Conservation (phyloP, 257 asterid genomes). For the Solanum pimpinellifolium region DNA sequence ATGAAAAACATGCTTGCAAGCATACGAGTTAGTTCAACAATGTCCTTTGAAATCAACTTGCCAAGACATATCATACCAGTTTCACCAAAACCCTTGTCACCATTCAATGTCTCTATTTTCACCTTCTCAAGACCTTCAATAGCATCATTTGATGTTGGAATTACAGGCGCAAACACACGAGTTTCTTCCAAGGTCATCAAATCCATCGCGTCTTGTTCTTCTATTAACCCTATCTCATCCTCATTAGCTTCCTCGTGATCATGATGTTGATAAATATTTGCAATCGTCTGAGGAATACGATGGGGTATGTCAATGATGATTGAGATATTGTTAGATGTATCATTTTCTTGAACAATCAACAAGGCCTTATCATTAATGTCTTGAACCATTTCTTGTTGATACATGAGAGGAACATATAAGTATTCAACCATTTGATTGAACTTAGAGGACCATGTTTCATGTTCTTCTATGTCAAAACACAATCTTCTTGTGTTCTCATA, state of each 20-base stretch:
- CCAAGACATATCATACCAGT: neutral
- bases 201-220: neutral
- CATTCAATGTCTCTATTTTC: neutral
- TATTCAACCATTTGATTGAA: neutral
- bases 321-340: neutral
- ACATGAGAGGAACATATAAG: neutral
- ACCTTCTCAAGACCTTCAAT: neutral
- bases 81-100: neutral
- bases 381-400: neutral
- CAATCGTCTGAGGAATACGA: neutral
- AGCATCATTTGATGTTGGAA: neutral
- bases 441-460: neutral
- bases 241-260: neutral
- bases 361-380: neutral
- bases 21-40: neutral
- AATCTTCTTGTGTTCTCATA: neutral
- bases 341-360: neutral
- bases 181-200: neutral
- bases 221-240: neutral
- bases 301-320: neutral
- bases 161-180: neutral
- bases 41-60: neutral
- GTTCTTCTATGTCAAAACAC: neutral
- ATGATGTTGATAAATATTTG: neutral
- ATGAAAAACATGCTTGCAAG: neutral